These are phyloP conservation scores for Lithospermum erythrorhizon DNA, from an alignment of 257 asterid genomes.

Conservation along the genomic window DNA sequence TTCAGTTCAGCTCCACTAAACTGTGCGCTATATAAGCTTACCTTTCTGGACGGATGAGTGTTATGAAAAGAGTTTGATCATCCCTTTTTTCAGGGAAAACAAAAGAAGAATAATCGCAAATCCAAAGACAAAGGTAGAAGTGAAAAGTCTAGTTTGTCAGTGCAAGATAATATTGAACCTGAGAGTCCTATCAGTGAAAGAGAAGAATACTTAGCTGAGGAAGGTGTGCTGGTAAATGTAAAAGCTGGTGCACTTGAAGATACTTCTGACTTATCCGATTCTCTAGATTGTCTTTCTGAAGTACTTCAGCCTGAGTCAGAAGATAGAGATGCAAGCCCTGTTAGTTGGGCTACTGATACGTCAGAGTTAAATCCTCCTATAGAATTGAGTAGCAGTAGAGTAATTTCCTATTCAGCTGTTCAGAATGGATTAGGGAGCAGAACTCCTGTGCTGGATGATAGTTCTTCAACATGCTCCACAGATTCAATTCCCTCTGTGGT, in stretches of 20 bases:
- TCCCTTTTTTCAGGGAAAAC: constrained; percentile 50
- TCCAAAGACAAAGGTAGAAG: constrained; percentile 64
- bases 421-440: constrained; percentile 52
- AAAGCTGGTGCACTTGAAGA: constrained; percentile 50
- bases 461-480: constrained; percentile 88
- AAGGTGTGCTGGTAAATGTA: constrained; percentile 26
- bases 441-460: constrained; percentile 55
- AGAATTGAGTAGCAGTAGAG: constrained; percentile 35
- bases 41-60: not conserved
- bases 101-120: constrained; percentile 63
- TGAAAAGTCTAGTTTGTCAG: constrained; percentile 25
- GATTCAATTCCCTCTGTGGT: constrained; percentile 68
- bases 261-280: constrained; percentile 75
- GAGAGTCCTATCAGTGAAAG: constrained; percentile 31
- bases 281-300: constrained; percentile 55
- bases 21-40: not conserved
- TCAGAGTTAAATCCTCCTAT: constrained; percentile 47
- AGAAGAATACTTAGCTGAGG: constrained; percentile 22
- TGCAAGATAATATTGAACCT: constrained; percentile 34
- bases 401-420: constrained; percentile 34
- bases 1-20: not conserved
- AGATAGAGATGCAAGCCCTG: constrained; percentile 39
- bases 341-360: constrained; percentile 48
- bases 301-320: constrained; percentile 44
- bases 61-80: constrained; percentile 5